Evolutionary conservation across 805 yeast species (phyloP), one percentile per base, ranked within the genome.

Genomic region (Saturnispora sanitii): DNA sequence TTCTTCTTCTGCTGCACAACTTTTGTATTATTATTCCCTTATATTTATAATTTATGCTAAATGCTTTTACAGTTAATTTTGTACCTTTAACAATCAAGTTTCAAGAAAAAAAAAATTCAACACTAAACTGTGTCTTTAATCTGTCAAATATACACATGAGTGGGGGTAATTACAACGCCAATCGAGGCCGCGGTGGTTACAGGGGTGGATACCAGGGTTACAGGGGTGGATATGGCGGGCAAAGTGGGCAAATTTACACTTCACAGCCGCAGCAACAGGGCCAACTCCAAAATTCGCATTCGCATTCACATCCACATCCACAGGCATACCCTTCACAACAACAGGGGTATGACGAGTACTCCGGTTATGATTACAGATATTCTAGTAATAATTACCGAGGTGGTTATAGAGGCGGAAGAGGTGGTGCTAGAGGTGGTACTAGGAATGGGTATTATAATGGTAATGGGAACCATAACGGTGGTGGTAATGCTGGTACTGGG

Each of bases 301-400:
- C 32, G 8, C 16, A 7, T 13, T 13, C 32, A 28, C 21, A 15
- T 30, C 7, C 19, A 6, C 35, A 21, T n/a, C n/a, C n/a, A n/a
- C n/a, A n/a, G n/a, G n/a, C n/a, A n/a, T n/a, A n/a, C n/a, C n/a
- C n/a, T n/a, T n/a, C n/a, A n/a, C 25, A 17, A n/a, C 36, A 28
- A 27, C 32, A 28, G 6, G 17, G 21, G 15, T 35, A 40, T 15
- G 34, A 40, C 11, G 43, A 40, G 9, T 35, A 34, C 31, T 23
- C 12, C 11, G 33, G 41, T 12, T 33, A 33, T 20, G 41, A 33
- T 7, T 33, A 33, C 21, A 25, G 41, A 3, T 31, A 31, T 23
- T 18, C 21, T 13, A 13, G 31, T 22, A 19, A 18, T 6, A 27
- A 33, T 7, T 38, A 32, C 18, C 26, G 37, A 26, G 37, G 37